phyloP scores from a whole-genome alignment of 2,329 filamentous ascomycete genomes.

The Fusarium staphyleae region DNA sequence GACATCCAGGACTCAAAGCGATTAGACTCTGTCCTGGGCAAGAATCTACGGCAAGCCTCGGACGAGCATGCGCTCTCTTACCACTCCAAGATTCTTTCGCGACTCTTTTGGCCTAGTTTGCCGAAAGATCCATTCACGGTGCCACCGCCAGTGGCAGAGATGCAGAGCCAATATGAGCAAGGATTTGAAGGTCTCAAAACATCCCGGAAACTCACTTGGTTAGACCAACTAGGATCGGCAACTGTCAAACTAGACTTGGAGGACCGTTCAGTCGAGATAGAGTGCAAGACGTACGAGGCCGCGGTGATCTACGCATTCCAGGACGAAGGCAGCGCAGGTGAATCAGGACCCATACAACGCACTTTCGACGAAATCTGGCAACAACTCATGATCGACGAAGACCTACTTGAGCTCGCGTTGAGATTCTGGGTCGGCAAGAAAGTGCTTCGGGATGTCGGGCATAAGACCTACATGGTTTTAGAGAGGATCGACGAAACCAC shows the following conservation, averaged over 20 bases:
- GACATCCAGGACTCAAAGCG: slow-evolving; percentile 85
- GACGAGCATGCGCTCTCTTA: slow-evolving; percentile 51
- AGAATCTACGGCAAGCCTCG: slow-evolving; percentile 41
- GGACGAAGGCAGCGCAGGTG: slow-evolving; percentile 48
- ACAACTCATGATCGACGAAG: slow-evolving; percentile 74
- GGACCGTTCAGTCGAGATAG: slow-evolving; percentile 76
- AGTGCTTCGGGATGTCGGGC: slow-evolving; percentile 65
- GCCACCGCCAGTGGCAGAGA: slow-evolving; percentile 62
- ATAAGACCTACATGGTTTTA: slow-evolving; percentile 70
- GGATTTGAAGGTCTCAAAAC: slow-evolving; percentile 83
- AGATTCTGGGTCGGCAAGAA: slow-evolving; percentile 74
- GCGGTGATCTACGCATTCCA: slow-evolving; percentile 87
- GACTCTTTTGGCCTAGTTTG: slow-evolving; percentile 91
- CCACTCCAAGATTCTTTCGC: slow-evolving; percentile 86
- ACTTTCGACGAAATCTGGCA: slow-evolving; percentile 62
- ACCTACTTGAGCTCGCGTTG: slow-evolving; percentile 72
- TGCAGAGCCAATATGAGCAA: slow-evolving; percentile 74
- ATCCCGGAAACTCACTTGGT: slow-evolving; percentile 86
- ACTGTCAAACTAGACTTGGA: slow-evolving; percentile 82
- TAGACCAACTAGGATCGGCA: slow-evolving; percentile 81
- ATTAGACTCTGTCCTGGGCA: slow-evolving; percentile 73
- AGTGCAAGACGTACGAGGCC: slow-evolving; percentile 85
- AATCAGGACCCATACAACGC: slow-evolving; percentile 47
- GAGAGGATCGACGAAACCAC: slow-evolving; percentile 60
- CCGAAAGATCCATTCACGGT: slow-evolving; percentile 73